These are phyloP conservation scores for Seiridium cupressi DNA, from an alignment of 2,329 filamentous ascomycete species.

Conservation along the genomic window DNA sequence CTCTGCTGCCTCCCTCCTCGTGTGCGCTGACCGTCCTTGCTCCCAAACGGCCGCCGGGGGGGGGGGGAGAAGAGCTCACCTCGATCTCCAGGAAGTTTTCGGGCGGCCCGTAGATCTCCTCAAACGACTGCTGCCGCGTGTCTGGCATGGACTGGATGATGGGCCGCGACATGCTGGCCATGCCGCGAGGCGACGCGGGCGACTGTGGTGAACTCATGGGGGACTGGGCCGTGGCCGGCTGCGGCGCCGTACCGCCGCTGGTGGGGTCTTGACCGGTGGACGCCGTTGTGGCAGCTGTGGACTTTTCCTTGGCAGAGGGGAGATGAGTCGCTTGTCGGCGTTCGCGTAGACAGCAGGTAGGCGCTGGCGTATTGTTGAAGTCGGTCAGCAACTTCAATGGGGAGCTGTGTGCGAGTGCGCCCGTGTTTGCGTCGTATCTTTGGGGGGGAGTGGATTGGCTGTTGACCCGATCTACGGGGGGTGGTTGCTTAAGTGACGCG, in stretches of 20 bases:
- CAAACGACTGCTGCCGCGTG: slow-evolving; percentile 88
- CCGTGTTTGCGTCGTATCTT: too few relatives aligned
- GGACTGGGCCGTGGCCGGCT: background rate
- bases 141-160: slow-evolving; percentile 67
- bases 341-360: background rate
- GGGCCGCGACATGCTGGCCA: slow-evolving; percentile 41
- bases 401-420: too few relatives aligned
- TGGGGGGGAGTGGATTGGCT: background rate
- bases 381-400: too few relatives aligned
- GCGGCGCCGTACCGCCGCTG: slow-evolving; percentile 8
- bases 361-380: too few relatives aligned
- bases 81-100: slow-evolving; percentile 99
- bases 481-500: background rate
- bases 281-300: background rate
- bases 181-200: slow-evolving; percentile 19
- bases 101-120: slow-evolving; percentile 97
- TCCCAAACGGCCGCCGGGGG: too few relatives aligned
- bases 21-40: background rate
- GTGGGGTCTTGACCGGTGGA: slow-evolving; percentile 2
- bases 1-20: background rate
- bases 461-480: background rate
- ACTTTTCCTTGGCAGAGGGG: background rate
- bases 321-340: background rate
- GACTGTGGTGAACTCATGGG: slow-evolving; percentile 1
- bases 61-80: slow-evolving; percentile 45